Evolutionary conservation across 768 basidiomycete genomes (phyloP).

Genomic region (Amanita muscaria): DNA sequence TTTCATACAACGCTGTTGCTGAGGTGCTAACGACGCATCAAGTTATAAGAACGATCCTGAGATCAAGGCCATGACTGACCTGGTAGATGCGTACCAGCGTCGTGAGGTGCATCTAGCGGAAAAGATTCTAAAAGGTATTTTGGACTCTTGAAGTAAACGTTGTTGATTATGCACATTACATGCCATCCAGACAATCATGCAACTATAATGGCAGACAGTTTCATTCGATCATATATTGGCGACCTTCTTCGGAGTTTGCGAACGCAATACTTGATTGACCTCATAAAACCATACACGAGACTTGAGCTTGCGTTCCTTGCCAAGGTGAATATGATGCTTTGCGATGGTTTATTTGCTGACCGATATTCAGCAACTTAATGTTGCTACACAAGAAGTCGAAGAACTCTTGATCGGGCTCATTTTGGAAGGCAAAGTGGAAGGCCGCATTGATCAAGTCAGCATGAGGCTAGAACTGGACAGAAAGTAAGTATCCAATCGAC

Average conservation of each 20-base stretch:
- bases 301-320: constrained; percentile 91
- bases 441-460: constrained; percentile 92
- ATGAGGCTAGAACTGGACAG: constrained; percentile 87
- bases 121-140: constrained; percentile 79
- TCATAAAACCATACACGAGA: constrained; percentile 96
- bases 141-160: too few species aligned
- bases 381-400: constrained; percentile 87
- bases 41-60: constrained; percentile 95
- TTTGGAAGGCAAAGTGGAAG: constrained; percentile 94
- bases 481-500: constrained; percentile 40
- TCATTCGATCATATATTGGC: constrained; percentile 93
- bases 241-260: constrained; percentile 90
- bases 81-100: constrained; percentile 94
- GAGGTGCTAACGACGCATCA: neutral
- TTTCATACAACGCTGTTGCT: constrained; percentile 10
- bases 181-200: constrained; percentile 67
- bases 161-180: neutral
- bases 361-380: constrained; percentile 76
- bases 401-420: constrained; percentile 90
- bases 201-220: constrained; percentile 93
- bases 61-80: constrained; percentile 96
- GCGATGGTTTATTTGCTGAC: neutral
- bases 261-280: constrained; percentile 94
- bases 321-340: constrained; percentile 40
- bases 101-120: constrained; percentile 97